Base-by-base conservation (phyloP, 306 rosid species). In the Canavalia ensiformis region DNA sequence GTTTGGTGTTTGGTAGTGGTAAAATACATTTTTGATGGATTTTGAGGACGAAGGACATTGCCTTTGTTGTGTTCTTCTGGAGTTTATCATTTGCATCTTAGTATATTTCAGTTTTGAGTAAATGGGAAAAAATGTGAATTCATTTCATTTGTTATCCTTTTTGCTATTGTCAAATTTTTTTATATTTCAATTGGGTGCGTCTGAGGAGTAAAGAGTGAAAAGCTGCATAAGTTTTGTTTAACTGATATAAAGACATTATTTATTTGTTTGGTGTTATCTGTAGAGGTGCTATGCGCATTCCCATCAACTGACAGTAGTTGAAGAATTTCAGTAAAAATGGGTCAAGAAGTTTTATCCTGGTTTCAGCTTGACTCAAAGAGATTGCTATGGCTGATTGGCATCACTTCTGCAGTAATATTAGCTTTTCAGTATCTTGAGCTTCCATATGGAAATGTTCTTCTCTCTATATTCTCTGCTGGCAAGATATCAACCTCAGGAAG, bases 291-390 rank as follows among this genome's bases (percentile, higher is more conserved):
- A 84, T 51, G 54, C 87, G 4, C 49, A 72, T 52, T 80, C 72
- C 71, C 68, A 18, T 68, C 83, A 78, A 77, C 76, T 30, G 77
- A 80, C 4, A 31, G 55, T 74, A 12, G 60, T 76, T 28, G 65
- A 47, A 52, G 42, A 30, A 29, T 66, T 77, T 72, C 10, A 37
- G 72, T 68, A 64, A 56, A 88, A 83, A 94, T 91, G 97, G 83
- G 86, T 86, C 89, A 74, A 70, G 84, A 83, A 59, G 71, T 90
- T 75, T 62, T 68, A 28, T 70, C 86, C 83, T 70, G 78, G 57
- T 87, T 88, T 81, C 97, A 75, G 59, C 63, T 74, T 13, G 92
- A 86, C 84, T 65, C 90, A 2, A 92, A 80, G 90, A 90, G 87
- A 81, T 83, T 94, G 78, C 60, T 88, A 58, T 88, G 91, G 91